Percentiles rank a stretch among this genome's conserved stretches.
phyloP scores from a whole-genome alignment of 2,329 filamentous ascomycete species.

The Shiraia bambusicola region DNA sequence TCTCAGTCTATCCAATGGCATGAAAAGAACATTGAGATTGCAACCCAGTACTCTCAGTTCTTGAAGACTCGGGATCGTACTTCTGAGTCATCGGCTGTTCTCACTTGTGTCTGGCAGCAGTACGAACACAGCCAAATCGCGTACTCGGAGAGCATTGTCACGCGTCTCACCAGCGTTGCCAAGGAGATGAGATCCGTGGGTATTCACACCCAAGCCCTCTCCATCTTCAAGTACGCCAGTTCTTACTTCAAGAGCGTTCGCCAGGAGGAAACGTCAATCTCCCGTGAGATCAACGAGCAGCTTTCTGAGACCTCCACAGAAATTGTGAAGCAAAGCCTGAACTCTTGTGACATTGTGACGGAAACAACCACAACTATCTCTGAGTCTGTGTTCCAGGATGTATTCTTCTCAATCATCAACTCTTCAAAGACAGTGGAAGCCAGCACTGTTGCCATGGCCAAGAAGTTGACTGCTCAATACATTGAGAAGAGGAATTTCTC shows the following conservation, averaged over 20 bases:
- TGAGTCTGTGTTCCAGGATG: conserved; percentile 48
- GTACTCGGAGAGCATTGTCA: conserved; percentile 42
- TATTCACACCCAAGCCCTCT: conserved; percentile 48
- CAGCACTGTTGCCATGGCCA: conserved; percentile 46
- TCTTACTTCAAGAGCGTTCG: conserved; percentile 37
- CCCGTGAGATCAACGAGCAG: conserved; percentile 46
- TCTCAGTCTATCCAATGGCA: conserved; percentile 50
- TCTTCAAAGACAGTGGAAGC: conserved; percentile 45
- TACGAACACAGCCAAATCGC: conserved; percentile 49
- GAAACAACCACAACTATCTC: conserved; percentile 42
- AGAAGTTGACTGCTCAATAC: conserved; percentile 46
- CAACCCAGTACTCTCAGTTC: conserved; percentile 52
- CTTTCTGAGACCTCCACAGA: conserved; percentile 47
- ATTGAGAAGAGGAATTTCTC: conserved; percentile 51
- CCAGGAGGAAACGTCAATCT: conserved; percentile 42
- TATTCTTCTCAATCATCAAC: conserved; percentile 47
- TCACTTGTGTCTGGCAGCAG: conserved; percentile 53
- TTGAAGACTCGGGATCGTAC: conserved; percentile 50
- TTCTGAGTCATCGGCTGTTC: conserved; percentile 49
- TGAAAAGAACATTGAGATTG: conserved; percentile 50
- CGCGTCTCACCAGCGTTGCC: conserved; percentile 44
- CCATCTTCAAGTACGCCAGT: conserved; percentile 49
- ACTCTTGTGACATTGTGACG: conserved; percentile 35
- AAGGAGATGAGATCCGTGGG: conserved; percentile 51
- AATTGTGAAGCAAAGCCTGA: conserved; percentile 44